These are phyloP conservation scores for Aspergillus indologenus DNA, from an alignment of 495 filamentous ascomycete species.

Conservation along the genomic window DNA sequence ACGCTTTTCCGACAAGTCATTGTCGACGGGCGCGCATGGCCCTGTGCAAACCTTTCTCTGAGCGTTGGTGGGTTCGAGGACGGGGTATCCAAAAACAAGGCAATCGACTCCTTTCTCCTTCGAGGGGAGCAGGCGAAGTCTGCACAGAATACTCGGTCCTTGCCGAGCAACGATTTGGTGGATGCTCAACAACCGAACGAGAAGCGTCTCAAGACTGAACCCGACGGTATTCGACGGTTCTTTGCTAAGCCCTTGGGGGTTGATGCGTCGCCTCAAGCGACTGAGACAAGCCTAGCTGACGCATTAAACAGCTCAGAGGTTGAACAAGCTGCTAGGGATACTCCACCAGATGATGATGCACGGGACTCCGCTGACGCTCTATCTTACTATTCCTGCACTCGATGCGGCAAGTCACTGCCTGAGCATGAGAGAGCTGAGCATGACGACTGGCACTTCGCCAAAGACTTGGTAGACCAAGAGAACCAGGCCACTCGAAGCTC, in stretches of 20 bases:
- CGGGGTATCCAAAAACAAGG: constrained; percentile 73
- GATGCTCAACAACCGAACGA: constrained; percentile 16
- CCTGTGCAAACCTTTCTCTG: constrained; percentile 79
- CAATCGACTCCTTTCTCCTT: constrained; percentile 80
- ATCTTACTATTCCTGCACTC: constrained; percentile 57
- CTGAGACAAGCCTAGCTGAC: constrained; percentile 13
- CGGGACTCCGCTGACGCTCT: constrained; percentile 31
- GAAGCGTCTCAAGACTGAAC: constrained; percentile 38
- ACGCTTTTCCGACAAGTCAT: constrained; percentile 72
- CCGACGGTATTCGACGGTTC: constrained; percentile 33
- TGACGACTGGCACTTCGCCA: constrained; percentile 94
- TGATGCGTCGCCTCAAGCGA: constrained; percentile 8
- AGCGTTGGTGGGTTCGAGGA: constrained; percentile 91
- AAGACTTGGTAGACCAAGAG: constrained; percentile 70
- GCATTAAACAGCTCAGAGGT: background rate
- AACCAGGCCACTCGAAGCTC: constrained; percentile 30
- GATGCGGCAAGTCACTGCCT: constrained; percentile 59
- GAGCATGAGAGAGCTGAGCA: constrained; percentile 68
- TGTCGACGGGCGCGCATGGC: constrained; percentile 77
- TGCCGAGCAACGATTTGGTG: constrained; percentile 8
- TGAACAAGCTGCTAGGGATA: background rate
- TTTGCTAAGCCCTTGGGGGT: constrained; percentile 25
- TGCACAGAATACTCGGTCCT: constrained; percentile 25
- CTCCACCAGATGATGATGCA: background rate
- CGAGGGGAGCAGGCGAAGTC: constrained; percentile 71